These are phyloP conservation scores for Penicillium dipodomyicola DNA, from an alignment of 495 filamentous ascomycete genomes.

Conservation along the genomic window DNA sequence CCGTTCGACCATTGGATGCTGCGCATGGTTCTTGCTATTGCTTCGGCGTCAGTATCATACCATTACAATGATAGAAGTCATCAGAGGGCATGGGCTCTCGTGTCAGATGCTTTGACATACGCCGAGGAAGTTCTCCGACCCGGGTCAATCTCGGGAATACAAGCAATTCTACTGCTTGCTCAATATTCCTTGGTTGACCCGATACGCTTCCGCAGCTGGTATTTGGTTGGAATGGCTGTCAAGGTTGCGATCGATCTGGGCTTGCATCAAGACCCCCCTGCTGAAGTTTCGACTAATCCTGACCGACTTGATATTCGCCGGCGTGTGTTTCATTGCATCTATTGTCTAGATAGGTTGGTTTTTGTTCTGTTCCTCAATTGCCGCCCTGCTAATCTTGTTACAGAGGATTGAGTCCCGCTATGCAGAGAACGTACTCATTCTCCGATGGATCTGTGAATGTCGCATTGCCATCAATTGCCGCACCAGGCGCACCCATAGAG, in stretches of 20 bases:
- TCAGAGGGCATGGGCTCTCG: constrained; percentile 61
- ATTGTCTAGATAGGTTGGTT: constrained; percentile 76
- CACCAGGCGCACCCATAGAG: constrained; percentile 31
- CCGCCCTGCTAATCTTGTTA: constrained; percentile 6
- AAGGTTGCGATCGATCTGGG: constrained; percentile 84
- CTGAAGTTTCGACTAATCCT: constrained; percentile 57
- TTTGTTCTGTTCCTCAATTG: background rate
- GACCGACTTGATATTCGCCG: constrained; percentile 70
- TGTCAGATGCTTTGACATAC: constrained; percentile 67
- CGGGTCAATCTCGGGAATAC: constrained; percentile 76
- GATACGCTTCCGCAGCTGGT: constrained; percentile 85
- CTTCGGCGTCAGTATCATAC: constrained; percentile 68
- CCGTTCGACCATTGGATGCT: constrained; percentile 80
- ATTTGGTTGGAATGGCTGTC: constrained; percentile 80
- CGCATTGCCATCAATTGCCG: constrained; percentile 45
- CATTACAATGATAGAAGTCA: constrained; percentile 62
- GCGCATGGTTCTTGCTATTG: constrained; percentile 84
- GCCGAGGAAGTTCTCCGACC: constrained; percentile 79
- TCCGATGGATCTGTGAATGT: constrained; percentile 84
- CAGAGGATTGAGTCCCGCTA: constrained; percentile 77
- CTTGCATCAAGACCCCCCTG: constrained; percentile 82
- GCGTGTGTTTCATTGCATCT: constrained; percentile 81
- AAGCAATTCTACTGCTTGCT: constrained; percentile 79
- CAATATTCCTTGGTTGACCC: constrained; percentile 87
- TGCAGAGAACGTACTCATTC: constrained; percentile 82